phyloP scores from a whole-genome alignment of 2,329 filamentous ascomycete species.

The Chalara sp. region DNA sequence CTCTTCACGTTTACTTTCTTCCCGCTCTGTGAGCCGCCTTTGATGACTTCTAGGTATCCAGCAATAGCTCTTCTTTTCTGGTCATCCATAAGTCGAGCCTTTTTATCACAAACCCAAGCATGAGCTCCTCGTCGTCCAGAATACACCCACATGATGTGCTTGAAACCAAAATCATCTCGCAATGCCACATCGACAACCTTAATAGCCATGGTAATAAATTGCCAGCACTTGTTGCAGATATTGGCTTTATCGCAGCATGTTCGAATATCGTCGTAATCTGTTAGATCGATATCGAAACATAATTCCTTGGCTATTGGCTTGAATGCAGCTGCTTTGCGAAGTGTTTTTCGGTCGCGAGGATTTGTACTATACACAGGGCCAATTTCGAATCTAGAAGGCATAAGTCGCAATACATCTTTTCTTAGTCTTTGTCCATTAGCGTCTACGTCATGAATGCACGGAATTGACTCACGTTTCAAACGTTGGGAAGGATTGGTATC shows the following conservation, averaged over 20 bases:
- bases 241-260: constrained; percentile 92
- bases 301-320: constrained; percentile 86
- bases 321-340: constrained; percentile 76
- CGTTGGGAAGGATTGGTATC: constrained; percentile 76
- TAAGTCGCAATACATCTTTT: constrained; percentile 82
- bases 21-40: constrained; percentile 75
- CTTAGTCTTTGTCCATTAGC: constrained; percentile 53
- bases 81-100: constrained; percentile 78
- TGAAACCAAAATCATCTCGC: constrained; percentile 91
- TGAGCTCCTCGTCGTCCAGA: constrained; percentile 93
- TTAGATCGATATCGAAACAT: constrained; percentile 99
- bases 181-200: constrained; percentile 84
- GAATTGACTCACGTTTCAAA: constrained; percentile 47
- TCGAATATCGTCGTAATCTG: constrained; percentile 94
- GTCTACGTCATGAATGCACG: not conserved
- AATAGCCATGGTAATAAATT: constrained; percentile 96
- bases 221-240: constrained; percentile 92
- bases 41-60: constrained; percentile 84
- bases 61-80: constrained; percentile 78
- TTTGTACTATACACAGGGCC: constrained; percentile 95
- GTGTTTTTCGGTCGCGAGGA: constrained; percentile 83
- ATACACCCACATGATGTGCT: constrained; percentile 97
- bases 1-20: constrained; percentile 81
- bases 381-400: constrained; percentile 94
- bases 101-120: constrained; percentile 95